A percentile compares a stretch with the other conserved stretches of the same genome.
Evolutionary conservation across 768 basidiomycete species (phyloP).

Genomic region (Kwoniella botswanensis): DNA sequence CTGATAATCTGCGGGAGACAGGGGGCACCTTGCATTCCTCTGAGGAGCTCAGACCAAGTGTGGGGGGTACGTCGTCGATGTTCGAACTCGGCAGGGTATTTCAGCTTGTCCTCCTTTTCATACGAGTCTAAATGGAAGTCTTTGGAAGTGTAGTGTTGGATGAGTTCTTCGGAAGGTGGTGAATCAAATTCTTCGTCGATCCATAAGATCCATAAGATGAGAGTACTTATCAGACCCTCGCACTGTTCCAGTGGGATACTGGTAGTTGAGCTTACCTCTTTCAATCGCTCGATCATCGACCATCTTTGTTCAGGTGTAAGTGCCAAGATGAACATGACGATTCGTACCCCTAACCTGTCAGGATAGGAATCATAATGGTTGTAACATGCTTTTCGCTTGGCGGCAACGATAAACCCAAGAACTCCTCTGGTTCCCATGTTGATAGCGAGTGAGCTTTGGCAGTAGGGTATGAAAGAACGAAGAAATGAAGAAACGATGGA

Average conservation of each 20-base stretch:
- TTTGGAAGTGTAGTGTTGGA: neutral
- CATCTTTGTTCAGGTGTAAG: neutral
- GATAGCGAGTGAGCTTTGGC: neutral
- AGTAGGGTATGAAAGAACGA: too few species aligned
- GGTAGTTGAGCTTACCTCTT: neutral
- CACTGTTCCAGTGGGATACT: neutral
- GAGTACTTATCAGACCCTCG: neutral
- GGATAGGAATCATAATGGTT: slow-evolving; percentile 2
- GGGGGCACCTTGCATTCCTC: neutral
- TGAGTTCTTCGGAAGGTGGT: neutral
- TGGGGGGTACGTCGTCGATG: neutral
- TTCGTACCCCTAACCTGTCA: neutral
- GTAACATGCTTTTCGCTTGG: neutral
- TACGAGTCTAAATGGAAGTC: neutral
- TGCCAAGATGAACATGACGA: neutral
- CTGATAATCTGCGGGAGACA: neutral
- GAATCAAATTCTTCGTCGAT: neutral
- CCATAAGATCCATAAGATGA: neutral
- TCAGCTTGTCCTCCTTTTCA: neutral
- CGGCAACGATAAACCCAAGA: neutral
- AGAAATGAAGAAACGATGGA: too few species aligned
- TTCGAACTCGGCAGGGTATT: neutral
- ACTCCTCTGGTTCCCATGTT: neutral
- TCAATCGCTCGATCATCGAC: neutral
- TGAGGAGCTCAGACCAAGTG: neutral